These are phyloP conservation scores for Lunasporangiospora selenospora DNA, from an alignment of 192 early-diverging fungal genomes.

Conservation along the genomic window DNA sequence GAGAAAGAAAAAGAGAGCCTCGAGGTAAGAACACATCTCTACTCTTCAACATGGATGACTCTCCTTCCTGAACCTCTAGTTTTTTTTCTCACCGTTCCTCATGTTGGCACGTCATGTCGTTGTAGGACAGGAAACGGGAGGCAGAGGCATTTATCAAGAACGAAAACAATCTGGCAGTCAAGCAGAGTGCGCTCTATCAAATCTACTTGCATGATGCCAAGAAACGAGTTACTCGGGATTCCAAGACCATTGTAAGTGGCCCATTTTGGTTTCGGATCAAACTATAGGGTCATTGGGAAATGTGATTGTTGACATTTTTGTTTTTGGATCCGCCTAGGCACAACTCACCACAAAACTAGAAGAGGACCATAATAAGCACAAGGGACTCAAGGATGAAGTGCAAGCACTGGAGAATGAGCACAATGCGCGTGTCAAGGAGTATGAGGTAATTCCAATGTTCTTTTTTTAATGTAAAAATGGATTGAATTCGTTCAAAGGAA, in stretches of 20 bases:
- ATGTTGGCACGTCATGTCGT: slow-evolving; percentile 1
- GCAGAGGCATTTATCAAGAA: slow-evolving; percentile 80
- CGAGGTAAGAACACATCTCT: slow-evolving; percentile 66
- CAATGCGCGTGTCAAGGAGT: slow-evolving; percentile 62
- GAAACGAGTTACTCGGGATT: slow-evolving; percentile 54
- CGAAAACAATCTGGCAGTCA: slow-evolving; percentile 78
- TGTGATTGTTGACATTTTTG: background rate
- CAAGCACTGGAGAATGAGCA: slow-evolving; percentile 68
- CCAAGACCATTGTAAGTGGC: slow-evolving; percentile 49
- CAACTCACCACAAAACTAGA: slow-evolving; percentile 61
- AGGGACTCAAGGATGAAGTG: slow-evolving; percentile 66
- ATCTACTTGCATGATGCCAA: slow-evolving; percentile 70
- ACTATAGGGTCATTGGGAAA: background rate
- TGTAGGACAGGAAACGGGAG: slow-evolving; percentile 74
- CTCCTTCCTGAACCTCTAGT: background rate
- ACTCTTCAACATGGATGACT: too few species aligned
- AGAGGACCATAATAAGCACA: slow-evolving; percentile 66
- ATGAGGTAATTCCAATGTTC: slow-evolving; percentile 49
- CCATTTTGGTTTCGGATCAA: background rate
- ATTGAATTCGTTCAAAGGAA: too few species aligned
- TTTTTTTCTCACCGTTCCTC: background rate
- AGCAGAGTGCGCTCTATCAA: slow-evolving; percentile 82
- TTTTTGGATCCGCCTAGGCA: slow-evolving; percentile 49
- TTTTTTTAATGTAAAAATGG: background rate
- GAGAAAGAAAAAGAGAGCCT: slow-evolving; percentile 86